Conservation (phyloP, 2,329 filamentous ascomycete genomes). For the Dendryphion nanum region DNA sequence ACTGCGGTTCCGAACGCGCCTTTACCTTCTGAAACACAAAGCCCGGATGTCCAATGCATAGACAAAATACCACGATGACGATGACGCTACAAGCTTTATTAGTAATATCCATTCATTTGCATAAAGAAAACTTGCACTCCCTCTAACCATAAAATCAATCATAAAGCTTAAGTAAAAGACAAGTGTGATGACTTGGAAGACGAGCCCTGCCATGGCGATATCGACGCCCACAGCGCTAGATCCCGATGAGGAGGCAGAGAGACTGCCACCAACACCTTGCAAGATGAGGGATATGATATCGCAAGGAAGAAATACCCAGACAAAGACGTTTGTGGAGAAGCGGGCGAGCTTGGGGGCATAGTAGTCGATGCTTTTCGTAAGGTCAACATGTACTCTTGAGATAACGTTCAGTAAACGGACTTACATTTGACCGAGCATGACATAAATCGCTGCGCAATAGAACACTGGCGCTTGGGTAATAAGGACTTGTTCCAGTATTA, state of each 20-base stretch:
- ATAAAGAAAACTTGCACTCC: too few species aligned
- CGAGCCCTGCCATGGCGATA: background rate
- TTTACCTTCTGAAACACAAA: too few species aligned
- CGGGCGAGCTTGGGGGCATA: too few species aligned
- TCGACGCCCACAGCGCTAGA: background rate
- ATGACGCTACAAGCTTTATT: too few species aligned
- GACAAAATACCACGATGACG: too few species aligned
- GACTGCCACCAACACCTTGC: conserved; percentile 4
- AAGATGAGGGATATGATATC: conserved; percentile 9
- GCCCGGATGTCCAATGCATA: too few species aligned
- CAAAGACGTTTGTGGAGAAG: conserved; percentile 6
- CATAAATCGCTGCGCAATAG: conserved; percentile 13
- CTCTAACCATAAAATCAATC: too few species aligned
- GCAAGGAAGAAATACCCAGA: conserved; percentile 8
- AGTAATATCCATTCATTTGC: too few species aligned
- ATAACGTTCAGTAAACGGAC: conserved; percentile 1
- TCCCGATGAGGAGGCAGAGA: background rate
- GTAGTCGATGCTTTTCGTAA: too few species aligned
- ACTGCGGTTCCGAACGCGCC: too few species aligned
- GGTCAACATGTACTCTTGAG: background rate
- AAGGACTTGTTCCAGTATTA: conserved; percentile 8
- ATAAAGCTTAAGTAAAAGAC: too few species aligned
- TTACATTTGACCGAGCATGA: conserved; percentile 8
- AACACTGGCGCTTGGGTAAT: conserved; percentile 11
- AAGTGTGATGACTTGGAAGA: background rate